These are phyloP conservation scores for Penicillium vulpinum DNA, from an alignment of 2,329 filamentous ascomycete species.

Conservation along the genomic window DNA sequence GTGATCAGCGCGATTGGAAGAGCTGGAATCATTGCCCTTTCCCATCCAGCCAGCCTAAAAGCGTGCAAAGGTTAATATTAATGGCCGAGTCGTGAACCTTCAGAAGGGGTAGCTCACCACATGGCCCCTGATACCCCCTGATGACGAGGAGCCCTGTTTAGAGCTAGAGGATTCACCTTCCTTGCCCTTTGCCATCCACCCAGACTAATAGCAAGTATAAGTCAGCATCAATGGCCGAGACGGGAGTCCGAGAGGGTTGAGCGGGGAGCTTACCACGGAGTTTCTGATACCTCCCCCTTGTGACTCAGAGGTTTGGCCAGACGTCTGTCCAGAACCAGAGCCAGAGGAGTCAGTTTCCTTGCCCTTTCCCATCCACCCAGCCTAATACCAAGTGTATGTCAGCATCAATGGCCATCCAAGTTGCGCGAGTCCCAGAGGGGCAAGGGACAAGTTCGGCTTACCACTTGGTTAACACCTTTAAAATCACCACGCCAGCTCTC, in stretches of 20 bases:
- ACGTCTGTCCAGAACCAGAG: background rate
- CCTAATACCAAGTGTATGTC: slow-evolving; percentile 39
- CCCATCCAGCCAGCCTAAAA: slow-evolving; percentile 61
- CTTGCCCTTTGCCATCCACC: slow-evolving; percentile 60
- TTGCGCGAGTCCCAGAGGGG: slow-evolving; percentile 5
- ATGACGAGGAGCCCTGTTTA: background rate
- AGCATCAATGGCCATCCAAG: slow-evolving; percentile 13
- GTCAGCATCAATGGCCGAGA: slow-evolving; percentile 15
- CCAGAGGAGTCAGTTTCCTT: slow-evolving; percentile 45
- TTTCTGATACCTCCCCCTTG: background rate
- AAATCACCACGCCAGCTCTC: slow-evolving; percentile 59
- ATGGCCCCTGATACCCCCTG: slow-evolving; percentile 33
- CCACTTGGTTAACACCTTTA: slow-evolving; percentile 59
- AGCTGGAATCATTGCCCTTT: slow-evolving; percentile 50
- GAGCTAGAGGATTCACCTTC: slow-evolving; percentile 35
- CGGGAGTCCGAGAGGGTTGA: slow-evolving; percentile 1
- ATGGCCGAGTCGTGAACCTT: slow-evolving; percentile 9
- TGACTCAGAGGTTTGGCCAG: background rate
- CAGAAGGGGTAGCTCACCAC: slow-evolving; percentile 45
- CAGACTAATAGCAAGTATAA: slow-evolving; percentile 45
- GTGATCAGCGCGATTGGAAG: slow-evolving; percentile 51
- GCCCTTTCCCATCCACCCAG: slow-evolving; percentile 60
- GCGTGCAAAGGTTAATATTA: slow-evolving; percentile 14
- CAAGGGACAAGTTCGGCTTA: slow-evolving; percentile 36
- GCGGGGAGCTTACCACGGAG: slow-evolving; percentile 47